Evolutionary conservation across 176 grass and related monocot species (phyloP).

Genomic region (Triticum turgidum): DNA sequence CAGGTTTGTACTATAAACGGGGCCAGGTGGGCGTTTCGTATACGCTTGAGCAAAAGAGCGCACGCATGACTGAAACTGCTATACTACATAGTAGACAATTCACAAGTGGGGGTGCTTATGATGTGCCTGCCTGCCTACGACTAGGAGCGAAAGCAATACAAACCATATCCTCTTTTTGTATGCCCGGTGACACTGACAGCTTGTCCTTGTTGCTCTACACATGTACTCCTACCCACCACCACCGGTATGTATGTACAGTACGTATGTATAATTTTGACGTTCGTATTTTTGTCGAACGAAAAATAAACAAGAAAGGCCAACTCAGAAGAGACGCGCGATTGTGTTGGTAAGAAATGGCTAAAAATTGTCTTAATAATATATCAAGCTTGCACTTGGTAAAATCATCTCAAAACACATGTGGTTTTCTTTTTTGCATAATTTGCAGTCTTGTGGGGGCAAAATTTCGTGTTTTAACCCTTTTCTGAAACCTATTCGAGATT

Average conservation of each 20-base stretch:
- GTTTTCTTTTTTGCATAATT: background rate
- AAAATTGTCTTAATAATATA: no score
- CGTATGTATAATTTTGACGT: no score
- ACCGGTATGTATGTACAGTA: no score
- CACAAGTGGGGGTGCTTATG: background rate
- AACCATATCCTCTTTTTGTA: background rate
- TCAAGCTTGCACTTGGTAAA: background rate
- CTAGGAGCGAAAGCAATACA: background rate
- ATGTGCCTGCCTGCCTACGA: background rate
- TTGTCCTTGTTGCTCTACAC: background rate
- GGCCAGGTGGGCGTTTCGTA: constrained; percentile 27
- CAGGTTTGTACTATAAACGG: background rate
- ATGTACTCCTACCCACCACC: no score
- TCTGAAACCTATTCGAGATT: no score
- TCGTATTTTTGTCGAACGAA: no score
- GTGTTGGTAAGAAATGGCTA: no score
- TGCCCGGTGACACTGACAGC: background rate
- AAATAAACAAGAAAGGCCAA: background rate
- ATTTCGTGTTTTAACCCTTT: no score
- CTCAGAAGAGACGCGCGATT: background rate
- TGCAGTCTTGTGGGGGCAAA: background rate
- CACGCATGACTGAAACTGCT: constrained; percentile 14
- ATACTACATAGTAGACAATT: background rate
- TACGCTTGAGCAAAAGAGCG: constrained; percentile 26
- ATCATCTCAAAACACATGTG: background rate